Evolutionary conservation across 179 eudicot genomes (phyloP).

Genomic region (Vitellaria paradoxa): DNA sequence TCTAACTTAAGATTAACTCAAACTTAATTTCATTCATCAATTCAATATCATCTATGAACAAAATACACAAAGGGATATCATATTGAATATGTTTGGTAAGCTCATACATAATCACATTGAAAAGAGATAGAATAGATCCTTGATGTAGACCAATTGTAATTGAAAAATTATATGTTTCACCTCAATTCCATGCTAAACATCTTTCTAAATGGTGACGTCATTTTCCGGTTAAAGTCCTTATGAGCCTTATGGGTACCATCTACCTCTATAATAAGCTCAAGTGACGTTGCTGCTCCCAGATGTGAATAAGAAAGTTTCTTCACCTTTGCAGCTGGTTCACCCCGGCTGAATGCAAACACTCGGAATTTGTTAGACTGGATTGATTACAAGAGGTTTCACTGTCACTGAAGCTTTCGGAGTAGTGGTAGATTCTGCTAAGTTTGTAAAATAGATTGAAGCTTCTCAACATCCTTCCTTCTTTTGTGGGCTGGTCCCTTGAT

Average conservation of each 20-base stretch:
- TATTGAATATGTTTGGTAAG: no score
- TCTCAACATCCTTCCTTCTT: not conserved
- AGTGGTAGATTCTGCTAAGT: not conserved
- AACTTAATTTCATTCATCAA: no score
- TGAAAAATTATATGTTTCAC: no score
- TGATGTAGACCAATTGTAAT: no score
- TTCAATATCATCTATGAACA: no score
- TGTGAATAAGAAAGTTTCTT: not conserved
- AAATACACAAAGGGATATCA: no score
- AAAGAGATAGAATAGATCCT: no score
- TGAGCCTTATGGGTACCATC: not conserved
- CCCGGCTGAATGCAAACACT: no score
- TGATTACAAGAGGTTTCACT: not conserved
- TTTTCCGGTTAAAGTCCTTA: no score
- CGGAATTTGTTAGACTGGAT: no score
- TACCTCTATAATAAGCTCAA: not conserved
- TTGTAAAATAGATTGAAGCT: not conserved
- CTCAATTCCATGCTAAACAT: not conserved
- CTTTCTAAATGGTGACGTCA: not conserved
- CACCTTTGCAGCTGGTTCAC: constrained; percentile 3
- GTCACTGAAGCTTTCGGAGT: not conserved
- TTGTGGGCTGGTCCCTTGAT: not conserved
- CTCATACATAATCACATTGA: no score
- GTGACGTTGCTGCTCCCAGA: not conserved
- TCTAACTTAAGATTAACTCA: no score